These are phyloP conservation scores for Phoenix roebelenii DNA, from an alignment of 176 grass and related monocot genomes.

Conservation along the genomic window DNA sequence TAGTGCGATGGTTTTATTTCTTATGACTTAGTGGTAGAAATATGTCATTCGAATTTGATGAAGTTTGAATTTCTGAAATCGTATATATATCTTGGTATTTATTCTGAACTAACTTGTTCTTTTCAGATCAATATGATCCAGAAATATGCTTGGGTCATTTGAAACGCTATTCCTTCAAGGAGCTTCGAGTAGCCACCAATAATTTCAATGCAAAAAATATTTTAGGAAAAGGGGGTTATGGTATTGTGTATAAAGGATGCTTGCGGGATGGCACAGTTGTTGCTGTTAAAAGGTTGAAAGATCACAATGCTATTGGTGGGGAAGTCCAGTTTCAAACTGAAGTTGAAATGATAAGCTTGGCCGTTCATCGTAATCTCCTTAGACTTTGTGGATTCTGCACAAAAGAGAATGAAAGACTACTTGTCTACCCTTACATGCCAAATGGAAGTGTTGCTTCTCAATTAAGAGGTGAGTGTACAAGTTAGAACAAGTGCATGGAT, in stretches of 20 bases:
- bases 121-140: conserved; percentile 33
- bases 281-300: conserved; percentile 65
- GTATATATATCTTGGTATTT: not conserved
- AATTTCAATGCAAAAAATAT: conserved; percentile 66
- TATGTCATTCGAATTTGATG: not conserved
- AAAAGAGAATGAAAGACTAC: conserved; percentile 54
- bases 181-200: conserved; percentile 54
- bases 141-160: conserved; percentile 54
- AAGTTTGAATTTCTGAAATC: not conserved
- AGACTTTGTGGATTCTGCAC: conserved; percentile 53
- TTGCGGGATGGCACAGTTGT: conserved; percentile 39
- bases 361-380: conserved; percentile 73
- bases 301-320: conserved; percentile 31
- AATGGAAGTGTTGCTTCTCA: conserved; percentile 84
- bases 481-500: no score
- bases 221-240: conserved; percentile 75
- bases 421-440: conserved; percentile 78
- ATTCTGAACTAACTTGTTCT: not conserved
- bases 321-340: conserved; percentile 73
- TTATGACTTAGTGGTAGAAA: no score
- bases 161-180: conserved; percentile 51
- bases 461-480: conserved; percentile 47
- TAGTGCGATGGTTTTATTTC: no score
- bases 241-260: conserved; percentile 59
- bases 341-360: conserved; percentile 79